These are phyloP conservation scores for Xylaria sp. DNA, from an alignment of 2,329 filamentous ascomycete genomes.

Conservation along the genomic window DNA sequence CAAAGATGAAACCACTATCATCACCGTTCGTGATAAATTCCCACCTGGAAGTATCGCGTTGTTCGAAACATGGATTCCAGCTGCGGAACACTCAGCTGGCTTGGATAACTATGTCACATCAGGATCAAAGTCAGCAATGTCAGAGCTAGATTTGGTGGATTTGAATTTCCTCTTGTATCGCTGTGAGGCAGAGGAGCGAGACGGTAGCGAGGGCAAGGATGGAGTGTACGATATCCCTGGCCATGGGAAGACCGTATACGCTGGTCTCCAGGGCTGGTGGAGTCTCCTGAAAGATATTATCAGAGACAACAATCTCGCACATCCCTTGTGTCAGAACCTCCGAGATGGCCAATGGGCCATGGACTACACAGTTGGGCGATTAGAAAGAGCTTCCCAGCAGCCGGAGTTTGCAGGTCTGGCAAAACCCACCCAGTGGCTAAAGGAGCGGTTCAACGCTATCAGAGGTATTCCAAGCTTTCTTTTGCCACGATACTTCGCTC, in stretches of 20 bases:
- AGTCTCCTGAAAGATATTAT: constrained; percentile 88
- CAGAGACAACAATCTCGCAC: constrained; percentile 87
- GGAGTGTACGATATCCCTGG: constrained; percentile 91
- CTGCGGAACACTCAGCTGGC: constrained; percentile 82
- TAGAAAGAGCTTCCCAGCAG: constrained; percentile 76
- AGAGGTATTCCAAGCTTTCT: constrained; percentile 87
- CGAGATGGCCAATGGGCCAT: constrained; percentile 91
- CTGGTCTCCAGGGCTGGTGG: constrained; percentile 99
- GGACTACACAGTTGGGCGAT: constrained; percentile 83
- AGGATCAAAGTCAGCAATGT: constrained; percentile 81
- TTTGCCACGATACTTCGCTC: constrained; percentile 90
- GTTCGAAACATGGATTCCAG: constrained; percentile 95
- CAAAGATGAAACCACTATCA: constrained; percentile 78
- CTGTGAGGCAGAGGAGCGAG: constrained; percentile 87
- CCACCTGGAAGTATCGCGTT: constrained; percentile 93
- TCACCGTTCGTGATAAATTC: constrained; percentile 84
- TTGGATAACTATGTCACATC: constrained; percentile 88
- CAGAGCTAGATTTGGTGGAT: constrained; percentile 78
- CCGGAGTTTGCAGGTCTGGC: constrained; percentile 70
- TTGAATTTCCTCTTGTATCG: constrained; percentile 93
- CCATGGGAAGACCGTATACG: constrained; percentile 87
- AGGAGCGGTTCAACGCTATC: constrained; percentile 85
- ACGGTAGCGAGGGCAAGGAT: constrained; percentile 80
- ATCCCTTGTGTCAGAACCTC: constrained; percentile 92
- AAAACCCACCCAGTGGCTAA: constrained; percentile 79